Base-by-base conservation (phyloP, 371 early-diverging fungal genomes). In the Blakeslea trispora region DNA sequence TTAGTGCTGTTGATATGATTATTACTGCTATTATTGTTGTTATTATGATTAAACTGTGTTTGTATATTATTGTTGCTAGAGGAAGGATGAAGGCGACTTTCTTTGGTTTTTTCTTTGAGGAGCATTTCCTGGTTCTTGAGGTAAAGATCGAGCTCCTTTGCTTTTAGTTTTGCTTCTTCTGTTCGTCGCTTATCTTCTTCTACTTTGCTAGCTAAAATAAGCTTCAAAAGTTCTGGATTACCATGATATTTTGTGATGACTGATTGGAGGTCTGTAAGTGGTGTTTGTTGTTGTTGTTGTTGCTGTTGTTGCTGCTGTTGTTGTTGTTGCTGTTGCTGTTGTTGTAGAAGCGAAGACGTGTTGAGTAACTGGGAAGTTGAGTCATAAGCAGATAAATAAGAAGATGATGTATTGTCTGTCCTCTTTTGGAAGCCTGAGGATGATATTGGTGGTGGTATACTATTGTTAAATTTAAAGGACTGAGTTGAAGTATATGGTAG, bases 171-270 rank as follows among this genome's bases (percentile, higher is more conserved):
- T 9, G 84, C 82, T 66, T 83, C 84, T 52, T 83, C 84, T n/a
- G 84, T 75, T 61, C 74, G 69, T 22, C 84, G 79, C 48, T 77
- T 79, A 53, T 83, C 84, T 53, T 83, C 84, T 55, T 83, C 82
- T 5, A 82, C 79, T 61, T 83, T 83, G 54, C 82, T 80, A 5
- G 69, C 63, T 32, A 83, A 63, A 39, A 83, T 81, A 51, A 83
- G 54, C 46, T 74, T 77, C 4, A 83, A 57, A 39, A 83, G 61
- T 35, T 83, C 84, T 18, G 84, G 84, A 45, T 83, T 76, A 10
- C 61, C 49, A 17, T 72, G 63, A 43, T 79, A 83, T 35, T 72
- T 76, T 2, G 74, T 66, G 35, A 83, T 55, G 45, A 83, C 71
- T 13, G 51, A 45, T 42, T 65, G 65, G 17, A 65, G 47, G 56